Evolutionary conservation across 2,329 filamentous ascomycete species (phyloP).

Genomic region (Laburnicola sp.): DNA sequence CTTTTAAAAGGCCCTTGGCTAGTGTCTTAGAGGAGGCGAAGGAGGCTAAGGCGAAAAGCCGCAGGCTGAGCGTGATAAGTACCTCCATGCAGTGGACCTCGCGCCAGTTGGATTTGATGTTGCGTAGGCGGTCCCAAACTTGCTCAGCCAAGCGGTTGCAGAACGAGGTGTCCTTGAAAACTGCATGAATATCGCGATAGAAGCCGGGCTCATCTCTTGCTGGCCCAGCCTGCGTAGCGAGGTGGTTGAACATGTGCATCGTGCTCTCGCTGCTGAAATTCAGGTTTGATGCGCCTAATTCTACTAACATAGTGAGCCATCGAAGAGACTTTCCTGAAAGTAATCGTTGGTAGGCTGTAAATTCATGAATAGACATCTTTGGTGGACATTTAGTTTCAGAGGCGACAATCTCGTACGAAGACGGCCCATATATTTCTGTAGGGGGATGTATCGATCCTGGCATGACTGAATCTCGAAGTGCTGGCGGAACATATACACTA

Average conservation of each 20-base stretch:
- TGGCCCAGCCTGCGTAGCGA: conserved; percentile 61
- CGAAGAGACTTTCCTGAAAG: conserved; percentile 50
- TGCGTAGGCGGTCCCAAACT: conserved; percentile 49
- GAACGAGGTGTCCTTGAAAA: conserved; percentile 56
- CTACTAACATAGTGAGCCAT: conserved; percentile 53
- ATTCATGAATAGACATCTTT: conserved; percentile 55
- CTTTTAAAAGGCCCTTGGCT: conserved; percentile 40
- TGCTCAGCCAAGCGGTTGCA: conserved; percentile 52
- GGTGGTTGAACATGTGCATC: conserved; percentile 52
- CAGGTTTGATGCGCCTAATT: conserved; percentile 56
- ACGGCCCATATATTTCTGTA: conserved; percentile 39
- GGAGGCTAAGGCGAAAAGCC: conserved; percentile 40
- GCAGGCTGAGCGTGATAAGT: conserved; percentile 55
- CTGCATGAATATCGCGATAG: conserved; percentile 52
- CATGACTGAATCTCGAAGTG: conserved; percentile 33
- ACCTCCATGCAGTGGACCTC: conserved; percentile 61
- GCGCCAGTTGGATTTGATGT: conserved; percentile 59
- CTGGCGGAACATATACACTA: conserved; percentile 18
- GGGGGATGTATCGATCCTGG: conserved; percentile 24
- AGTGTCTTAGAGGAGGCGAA: conserved; percentile 11
- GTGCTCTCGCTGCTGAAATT: conserved; percentile 61
- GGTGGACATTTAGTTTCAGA: conserved; percentile 52
- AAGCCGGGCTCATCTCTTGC: conserved; percentile 21
- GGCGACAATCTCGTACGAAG: conserved; percentile 59
- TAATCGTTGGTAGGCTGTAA: conserved; percentile 53